A percentile compares a stretch with the other conserved stretches of the same genome.
phyloP scores from a whole-genome alignment of 768 basidiomycete species.

The Leccinum boreale region DNA sequence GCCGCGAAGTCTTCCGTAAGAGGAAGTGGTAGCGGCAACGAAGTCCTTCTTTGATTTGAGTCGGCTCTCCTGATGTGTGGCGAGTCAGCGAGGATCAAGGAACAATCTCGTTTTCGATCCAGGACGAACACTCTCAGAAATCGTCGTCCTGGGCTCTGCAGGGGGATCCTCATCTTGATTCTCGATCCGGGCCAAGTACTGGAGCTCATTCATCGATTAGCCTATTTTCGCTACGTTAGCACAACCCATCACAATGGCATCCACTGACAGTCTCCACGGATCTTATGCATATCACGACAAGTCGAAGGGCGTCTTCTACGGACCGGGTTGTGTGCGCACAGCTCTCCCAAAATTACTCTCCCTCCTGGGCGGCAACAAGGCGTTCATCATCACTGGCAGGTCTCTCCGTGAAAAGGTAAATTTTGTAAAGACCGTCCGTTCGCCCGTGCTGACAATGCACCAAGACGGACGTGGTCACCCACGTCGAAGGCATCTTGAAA shows the following conservation, averaged over 20 bases:
- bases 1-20: slow-evolving; percentile 12
- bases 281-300: slow-evolving; percentile 67
- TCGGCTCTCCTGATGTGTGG: neutral
- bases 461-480: slow-evolving; percentile 26
- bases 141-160: no score
- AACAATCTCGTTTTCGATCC: no score
- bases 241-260: no score
- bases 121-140: no score
- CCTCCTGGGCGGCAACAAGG: slow-evolving; percentile 55
- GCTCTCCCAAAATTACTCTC: slow-evolving; percentile 63
- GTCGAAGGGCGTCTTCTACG: slow-evolving; percentile 49
- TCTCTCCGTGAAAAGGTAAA: slow-evolving; percentile 60
- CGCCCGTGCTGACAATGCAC: slow-evolving; percentile 9
- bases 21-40: slow-evolving; percentile 8
- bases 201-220: no score
- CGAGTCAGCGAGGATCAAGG: neutral
- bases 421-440: neutral
- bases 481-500: slow-evolving; percentile 44
- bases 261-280: slow-evolving; percentile 33
- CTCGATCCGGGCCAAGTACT: no score
- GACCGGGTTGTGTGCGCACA: slow-evolving; percentile 60
- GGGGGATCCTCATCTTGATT: no score
- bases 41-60: no score
- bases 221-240: no score
- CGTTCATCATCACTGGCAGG: slow-evolving; percentile 68